These are phyloP conservation scores for Blumeriella jaapii DNA, from an alignment of 2,329 filamentous ascomycete species.

Conservation along the genomic window DNA sequence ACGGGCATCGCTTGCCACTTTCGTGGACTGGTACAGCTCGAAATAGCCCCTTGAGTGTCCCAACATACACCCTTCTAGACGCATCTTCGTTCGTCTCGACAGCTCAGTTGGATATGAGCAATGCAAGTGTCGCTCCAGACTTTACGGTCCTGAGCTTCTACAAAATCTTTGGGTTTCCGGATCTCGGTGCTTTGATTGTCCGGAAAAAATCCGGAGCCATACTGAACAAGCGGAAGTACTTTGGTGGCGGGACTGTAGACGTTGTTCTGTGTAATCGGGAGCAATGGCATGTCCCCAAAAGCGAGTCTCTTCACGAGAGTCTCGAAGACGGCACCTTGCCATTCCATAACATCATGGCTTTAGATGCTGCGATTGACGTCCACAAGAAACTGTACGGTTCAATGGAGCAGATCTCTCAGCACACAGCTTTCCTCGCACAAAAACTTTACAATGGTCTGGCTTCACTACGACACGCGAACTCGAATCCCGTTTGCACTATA, in stretches of 20 bases:
- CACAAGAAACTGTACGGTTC: conserved; percentile 60
- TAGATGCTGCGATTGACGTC: conserved; percentile 60
- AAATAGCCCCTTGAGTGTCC: conserved; percentile 14
- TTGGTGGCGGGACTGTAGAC: conserved; percentile 90
- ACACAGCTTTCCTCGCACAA: conserved; percentile 55
- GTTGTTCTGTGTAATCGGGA: conserved; percentile 70
- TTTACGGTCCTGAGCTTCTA: conserved; percentile 85
- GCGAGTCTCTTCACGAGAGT: conserved; percentile 59
- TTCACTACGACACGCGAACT: conserved; percentile 56
- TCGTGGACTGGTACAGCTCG: conserved; percentile 47
- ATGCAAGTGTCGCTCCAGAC: conserved; percentile 55
- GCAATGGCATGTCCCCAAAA: conserved; percentile 74
- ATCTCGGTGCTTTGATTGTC: conserved; percentile 76
- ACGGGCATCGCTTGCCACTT: conserved; percentile 63
- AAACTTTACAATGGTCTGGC: conserved; percentile 47
- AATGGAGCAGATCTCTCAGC: conserved; percentile 56
- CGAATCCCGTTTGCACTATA: conserved; percentile 23
- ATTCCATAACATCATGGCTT: conserved; percentile 78
- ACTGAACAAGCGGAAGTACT: conserved; percentile 63
- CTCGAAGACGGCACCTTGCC: conserved; percentile 88
- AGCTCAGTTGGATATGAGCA: conserved; percentile 58
- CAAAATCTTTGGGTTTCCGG: conserved; percentile 96
- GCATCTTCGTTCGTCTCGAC: conserved; percentile 75
- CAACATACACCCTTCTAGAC: conserved; percentile 62
- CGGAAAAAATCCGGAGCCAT: conserved; percentile 55